Conservation (phyloP, 2,329 filamentous ascomycete species). For the Hypoxylon sp. region DNA sequence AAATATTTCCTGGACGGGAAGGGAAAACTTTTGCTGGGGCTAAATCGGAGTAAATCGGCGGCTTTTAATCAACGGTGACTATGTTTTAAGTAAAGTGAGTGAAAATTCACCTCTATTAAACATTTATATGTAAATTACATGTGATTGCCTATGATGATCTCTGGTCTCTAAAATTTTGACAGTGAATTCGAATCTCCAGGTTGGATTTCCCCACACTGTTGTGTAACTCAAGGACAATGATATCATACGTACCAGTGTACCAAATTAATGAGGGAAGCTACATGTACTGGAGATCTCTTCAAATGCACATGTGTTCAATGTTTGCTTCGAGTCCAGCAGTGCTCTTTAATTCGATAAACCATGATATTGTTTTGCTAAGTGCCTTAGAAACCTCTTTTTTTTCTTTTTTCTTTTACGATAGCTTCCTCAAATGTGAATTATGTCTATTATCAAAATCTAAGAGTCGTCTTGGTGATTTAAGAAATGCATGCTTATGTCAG, state of each 20-base stretch:
- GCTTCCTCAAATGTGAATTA: too few relatives aligned
- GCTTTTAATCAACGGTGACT: conserved; percentile 22
- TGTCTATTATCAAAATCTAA: background rate
- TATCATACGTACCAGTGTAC: background rate
- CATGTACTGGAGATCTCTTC: background rate
- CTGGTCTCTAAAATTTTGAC: background rate
- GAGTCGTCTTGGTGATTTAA: background rate
- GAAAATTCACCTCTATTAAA: conserved; percentile 1
- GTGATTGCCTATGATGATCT: background rate
- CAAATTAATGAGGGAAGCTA: background rate
- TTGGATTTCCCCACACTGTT: background rate
- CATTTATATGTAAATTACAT: conserved; percentile 2
- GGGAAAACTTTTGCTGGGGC: conserved; percentile 30
- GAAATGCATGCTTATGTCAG: background rate
- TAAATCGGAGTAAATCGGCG: conserved; percentile 42
- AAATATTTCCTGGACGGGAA: conserved; percentile 17
- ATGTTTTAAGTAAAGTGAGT: background rate
- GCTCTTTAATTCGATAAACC: too few relatives aligned
- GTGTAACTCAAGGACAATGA: background rate
- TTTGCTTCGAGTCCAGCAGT: too few relatives aligned
- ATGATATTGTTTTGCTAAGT: too few relatives aligned
- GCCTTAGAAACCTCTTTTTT: too few relatives aligned
- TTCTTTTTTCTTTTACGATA: too few relatives aligned
- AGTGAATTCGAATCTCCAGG: conserved; percentile 1
- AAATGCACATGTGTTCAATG: too few relatives aligned